Base-by-base conservation (phyloP, 305 asterid species). In the Fraxinus greggii region DNA sequence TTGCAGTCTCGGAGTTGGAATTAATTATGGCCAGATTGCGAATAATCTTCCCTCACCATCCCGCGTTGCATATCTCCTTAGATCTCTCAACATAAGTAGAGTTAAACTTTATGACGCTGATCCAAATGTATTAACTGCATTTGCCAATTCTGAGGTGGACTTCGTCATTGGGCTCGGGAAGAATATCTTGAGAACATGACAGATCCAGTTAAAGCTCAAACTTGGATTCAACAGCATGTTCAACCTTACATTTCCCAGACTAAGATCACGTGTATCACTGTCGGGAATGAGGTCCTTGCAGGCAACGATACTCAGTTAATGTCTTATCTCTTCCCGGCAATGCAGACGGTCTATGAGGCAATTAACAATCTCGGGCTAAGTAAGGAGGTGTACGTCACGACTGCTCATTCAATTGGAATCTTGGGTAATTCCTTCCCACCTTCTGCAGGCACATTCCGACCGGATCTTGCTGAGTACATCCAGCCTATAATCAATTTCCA, bases 61-160 rank as follows among this genome's bases (percentile, higher is more conserved):
- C 2, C 93, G 89, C 0, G 98, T 93, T 1, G 89, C 92, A 0
- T 42, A 0, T 78, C 93, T 93, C 75, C 94, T 95, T 1, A 81
- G 61, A 77, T 91, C 97, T 26, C 89, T 95, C 81, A 91, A 90
- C 84, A 81, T 95, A 35, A 93, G 86, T 73, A 82, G 97, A 75
- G 98, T 93, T 24, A 95, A 92, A 40, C 93, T 95, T 3, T 95
- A 95, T 13, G 97, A 95, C 13, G 97, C 97, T 0, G 97, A 95
- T 86, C 93, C 98, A 10, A 85, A 78, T 0, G 97, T 93, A 29
- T 67, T 95, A 13, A 83, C 89, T 0, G 93, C 97, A 0, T 95
- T 95, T 48, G 89, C 97, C 4, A 87, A 91, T 73, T 87, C 97
- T 0, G 85, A 83, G 12, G 90, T 93, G 13, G 98, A 95, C 76